A percentile compares a stretch with the other conserved stretches of the same genome.
These are phyloP conservation scores for Penicillium dipodomyicola DNA, from an alignment of 495 filamentous ascomycete species.

Conservation along the genomic window DNA sequence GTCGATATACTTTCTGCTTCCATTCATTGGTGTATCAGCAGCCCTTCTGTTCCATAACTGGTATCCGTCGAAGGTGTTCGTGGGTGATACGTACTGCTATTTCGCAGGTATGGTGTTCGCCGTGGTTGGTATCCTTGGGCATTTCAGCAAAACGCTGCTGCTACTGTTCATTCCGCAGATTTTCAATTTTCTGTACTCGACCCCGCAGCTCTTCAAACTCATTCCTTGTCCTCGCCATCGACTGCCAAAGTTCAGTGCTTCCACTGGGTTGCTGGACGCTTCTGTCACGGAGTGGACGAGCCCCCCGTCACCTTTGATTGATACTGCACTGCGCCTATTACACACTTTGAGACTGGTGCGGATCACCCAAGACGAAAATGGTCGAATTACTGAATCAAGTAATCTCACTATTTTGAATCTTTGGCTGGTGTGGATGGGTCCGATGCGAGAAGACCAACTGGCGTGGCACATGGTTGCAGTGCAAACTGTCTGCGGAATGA, in stretches of 20 bases:
- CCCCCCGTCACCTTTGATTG: slow-evolving; percentile 66
- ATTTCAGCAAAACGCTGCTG: slow-evolving; percentile 96
- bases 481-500: slow-evolving; percentile 70
- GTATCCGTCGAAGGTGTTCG: slow-evolving; percentile 94
- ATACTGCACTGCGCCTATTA: slow-evolving; percentile 58
- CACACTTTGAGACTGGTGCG: slow-evolving; percentile 61
- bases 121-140: slow-evolving; percentile 91
- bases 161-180: slow-evolving; percentile 90
- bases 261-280: slow-evolving; percentile 78
- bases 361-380: slow-evolving; percentile 62
- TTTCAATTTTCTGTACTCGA: slow-evolving; percentile 93
- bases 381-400: slow-evolving; percentile 72
- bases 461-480: slow-evolving; percentile 71
- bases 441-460: slow-evolving; percentile 81
- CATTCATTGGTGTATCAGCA: slow-evolving; percentile 87
- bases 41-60: slow-evolving; percentile 90
- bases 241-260: slow-evolving; percentile 79
- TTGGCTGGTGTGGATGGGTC: slow-evolving; percentile 94
- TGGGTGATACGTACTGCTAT: slow-evolving; percentile 99
- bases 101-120: slow-evolving; percentile 99
- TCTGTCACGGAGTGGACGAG: slow-evolving; percentile 74
- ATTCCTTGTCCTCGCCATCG: slow-evolving; percentile 92
- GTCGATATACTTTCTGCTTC: slow-evolving; percentile 89
- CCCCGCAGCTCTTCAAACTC: slow-evolving; percentile 82
- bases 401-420: slow-evolving; percentile 93